Conservation (phyloP, 306 rosid species). For the Rosa multiflora region DNA sequence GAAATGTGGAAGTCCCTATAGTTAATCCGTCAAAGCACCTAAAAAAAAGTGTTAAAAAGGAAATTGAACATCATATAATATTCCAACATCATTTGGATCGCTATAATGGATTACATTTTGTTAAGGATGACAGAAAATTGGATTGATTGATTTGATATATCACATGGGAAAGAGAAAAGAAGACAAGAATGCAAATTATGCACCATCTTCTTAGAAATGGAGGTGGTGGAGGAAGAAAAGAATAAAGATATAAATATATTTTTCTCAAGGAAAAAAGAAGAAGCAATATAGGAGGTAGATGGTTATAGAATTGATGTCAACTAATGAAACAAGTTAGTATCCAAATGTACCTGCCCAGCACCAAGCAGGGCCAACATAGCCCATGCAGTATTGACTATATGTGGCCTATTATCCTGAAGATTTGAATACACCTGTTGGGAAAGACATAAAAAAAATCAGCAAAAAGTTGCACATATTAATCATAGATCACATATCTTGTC, state of each 20-base stretch:
- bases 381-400: slow-evolving; percentile 40
- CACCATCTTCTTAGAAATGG: background rate
- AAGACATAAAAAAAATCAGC: background rate
- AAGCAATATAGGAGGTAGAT: background rate
- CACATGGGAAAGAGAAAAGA: background rate
- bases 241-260: background rate
- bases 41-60: background rate
- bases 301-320: background rate
- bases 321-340: background rate
- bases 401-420: slow-evolving; percentile 33
- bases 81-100: background rate
- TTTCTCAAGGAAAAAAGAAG: background rate
- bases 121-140: background rate
- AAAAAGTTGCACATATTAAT: background rate
- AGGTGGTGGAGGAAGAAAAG: background rate
- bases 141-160: background rate
- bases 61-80: background rate
- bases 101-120: background rate
- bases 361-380: slow-evolving; percentile 39
- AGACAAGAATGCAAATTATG: background rate
- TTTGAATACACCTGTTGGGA: slow-evolving; percentile 30
- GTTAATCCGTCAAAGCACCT: background rate
- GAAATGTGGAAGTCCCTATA: background rate
- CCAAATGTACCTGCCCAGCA: slow-evolving; percentile 37
- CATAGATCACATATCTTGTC: background rate